phyloP scores from a whole-genome alignment of 106 monocot genomes.

The Acorus gramineus region DNA sequence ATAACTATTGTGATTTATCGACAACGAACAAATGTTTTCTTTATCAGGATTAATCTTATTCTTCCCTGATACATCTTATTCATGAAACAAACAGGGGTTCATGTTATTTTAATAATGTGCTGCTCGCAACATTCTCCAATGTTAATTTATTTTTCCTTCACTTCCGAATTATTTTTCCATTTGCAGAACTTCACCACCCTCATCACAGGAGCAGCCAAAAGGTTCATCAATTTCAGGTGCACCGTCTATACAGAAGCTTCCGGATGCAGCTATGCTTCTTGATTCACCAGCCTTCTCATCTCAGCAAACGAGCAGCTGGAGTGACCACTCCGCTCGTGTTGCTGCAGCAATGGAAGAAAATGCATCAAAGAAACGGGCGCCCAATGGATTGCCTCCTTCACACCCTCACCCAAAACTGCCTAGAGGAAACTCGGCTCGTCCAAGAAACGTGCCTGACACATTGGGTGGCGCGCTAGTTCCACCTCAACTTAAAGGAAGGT shows the following conservation, averaged over 20 bases:
- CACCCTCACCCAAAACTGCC: slow-evolving; percentile 35
- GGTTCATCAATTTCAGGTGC: slow-evolving; percentile 10
- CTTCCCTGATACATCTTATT: too few species aligned
- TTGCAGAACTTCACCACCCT: not conserved
- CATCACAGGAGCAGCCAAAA: slow-evolving; percentile 5
- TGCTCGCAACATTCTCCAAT: too few species aligned
- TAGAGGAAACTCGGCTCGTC: slow-evolving; percentile 25
- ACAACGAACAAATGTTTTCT: too few species aligned
- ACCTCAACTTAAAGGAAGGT: slow-evolving; percentile 90
- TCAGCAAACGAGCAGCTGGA: slow-evolving; percentile 9
- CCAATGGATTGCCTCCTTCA: slow-evolving; percentile 42
- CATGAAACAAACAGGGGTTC: too few species aligned
- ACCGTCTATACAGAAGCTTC: slow-evolving; percentile 41
- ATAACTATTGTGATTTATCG: too few species aligned
- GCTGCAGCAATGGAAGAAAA: slow-evolving; percentile 24
- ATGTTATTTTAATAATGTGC: too few species aligned
- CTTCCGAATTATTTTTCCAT: not conserved
- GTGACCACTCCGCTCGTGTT: slow-evolving; percentile 33
- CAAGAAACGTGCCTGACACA: slow-evolving; percentile 32
- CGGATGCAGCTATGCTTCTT: slow-evolving; percentile 61
- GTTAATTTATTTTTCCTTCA: too few species aligned
- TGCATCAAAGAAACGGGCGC: slow-evolving; percentile 55
- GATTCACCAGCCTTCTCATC: slow-evolving; percentile 30
- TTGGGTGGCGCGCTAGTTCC: slow-evolving; percentile 36
- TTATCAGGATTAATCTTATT: too few species aligned